Base-by-base conservation (phyloP, 495 filamentous ascomycete species). In the Daldinia vernicosa region DNA sequence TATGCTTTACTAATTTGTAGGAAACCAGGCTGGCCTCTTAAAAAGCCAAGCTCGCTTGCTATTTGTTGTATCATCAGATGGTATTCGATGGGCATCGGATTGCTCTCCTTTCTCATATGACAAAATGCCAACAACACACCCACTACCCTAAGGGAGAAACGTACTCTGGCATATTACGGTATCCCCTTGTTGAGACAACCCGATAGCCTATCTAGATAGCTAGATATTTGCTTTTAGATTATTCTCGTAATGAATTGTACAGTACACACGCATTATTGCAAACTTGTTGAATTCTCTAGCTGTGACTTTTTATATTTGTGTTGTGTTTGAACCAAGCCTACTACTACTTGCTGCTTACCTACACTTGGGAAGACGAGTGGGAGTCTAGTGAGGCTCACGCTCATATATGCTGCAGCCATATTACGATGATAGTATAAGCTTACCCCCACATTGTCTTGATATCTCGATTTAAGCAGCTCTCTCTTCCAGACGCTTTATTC, bases 171-270 rank as follows among this genome's bases (percentile, higher is more conserved):
- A 30, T 30, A 30, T 8, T 53, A 24, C 14, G 19, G 50, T 3
- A 4, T 30, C 7, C 2, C 7, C 40, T 45, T 45, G 24, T 27
- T 30, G 27, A 53, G 26, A 30, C 15, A 28, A 4, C 26, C 50
- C 15, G 15, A 27, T 53, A n/a, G 12, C 15, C 26, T 30, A 5
- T 30, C 50, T 53, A 53, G 50, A 30, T 53, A 53, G 24, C 50
- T 53, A 30, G 50, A 53, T 30, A 30, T 22, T 51, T 9, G 45
- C 45, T 51, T 47, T 53, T 53, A 53, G 26, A 30, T 53, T 53
- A 24, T 53, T 30, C 50, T 12, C 15, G 26, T 53, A 53, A 53
- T 53, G 50, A 53, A 53, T 53, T 53, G 50, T 53, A 53, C 50
- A 53, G 27, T 30, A 53, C 50, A 30, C 5, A n/a, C 11, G 27